Percentiles rank a stretch among this genome's conserved stretches.
phyloP scores from a whole-genome alignment of 192 early-diverging fungal genomes.

The Dispira parvispora region DNA sequence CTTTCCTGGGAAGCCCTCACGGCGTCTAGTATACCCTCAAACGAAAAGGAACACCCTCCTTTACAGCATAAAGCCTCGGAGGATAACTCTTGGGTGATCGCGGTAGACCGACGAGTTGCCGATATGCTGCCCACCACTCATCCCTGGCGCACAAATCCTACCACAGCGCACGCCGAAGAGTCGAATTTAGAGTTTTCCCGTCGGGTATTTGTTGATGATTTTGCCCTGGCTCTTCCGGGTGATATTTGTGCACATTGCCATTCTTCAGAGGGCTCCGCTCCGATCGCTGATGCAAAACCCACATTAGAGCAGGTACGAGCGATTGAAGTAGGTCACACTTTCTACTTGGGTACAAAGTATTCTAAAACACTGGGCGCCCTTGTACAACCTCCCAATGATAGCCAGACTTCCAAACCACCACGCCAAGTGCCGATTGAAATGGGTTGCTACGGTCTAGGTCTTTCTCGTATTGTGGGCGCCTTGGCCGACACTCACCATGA shows the following conservation, averaged over 20 bases:
- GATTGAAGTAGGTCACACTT: conserved; percentile 82
- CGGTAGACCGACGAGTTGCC: no score
- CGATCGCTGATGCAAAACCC: conserved; percentile 17
- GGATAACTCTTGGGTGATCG: no score
- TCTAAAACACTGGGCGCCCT: conserved; percentile 48
- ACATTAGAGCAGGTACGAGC: conserved; percentile 16
- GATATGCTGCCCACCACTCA: neutral
- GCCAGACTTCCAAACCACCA: conserved; percentile 14
- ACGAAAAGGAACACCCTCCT: no score
- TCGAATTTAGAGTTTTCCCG: neutral
- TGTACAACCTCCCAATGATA: conserved; percentile 17
- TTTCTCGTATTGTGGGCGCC: conserved; percentile 69
- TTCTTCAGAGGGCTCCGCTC: conserved; percentile 7
- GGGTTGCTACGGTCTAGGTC: conserved; percentile 85
- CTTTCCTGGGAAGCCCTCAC: no score
- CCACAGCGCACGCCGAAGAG: neutral
- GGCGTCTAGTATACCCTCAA: no score
- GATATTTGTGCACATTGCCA: conserved; percentile 30
- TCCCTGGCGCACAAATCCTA: neutral
- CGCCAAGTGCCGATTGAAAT: conserved; percentile 39
- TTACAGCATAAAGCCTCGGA: no score
- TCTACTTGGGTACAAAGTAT: conserved; percentile 79
- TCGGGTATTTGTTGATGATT: conserved; percentile 19
- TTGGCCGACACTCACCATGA: conserved; percentile 53
- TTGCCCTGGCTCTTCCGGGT: conserved; percentile 25